phyloP scores from a whole-genome alignment of 148 eudicot species.

The Rhododendron henanense region DNA sequence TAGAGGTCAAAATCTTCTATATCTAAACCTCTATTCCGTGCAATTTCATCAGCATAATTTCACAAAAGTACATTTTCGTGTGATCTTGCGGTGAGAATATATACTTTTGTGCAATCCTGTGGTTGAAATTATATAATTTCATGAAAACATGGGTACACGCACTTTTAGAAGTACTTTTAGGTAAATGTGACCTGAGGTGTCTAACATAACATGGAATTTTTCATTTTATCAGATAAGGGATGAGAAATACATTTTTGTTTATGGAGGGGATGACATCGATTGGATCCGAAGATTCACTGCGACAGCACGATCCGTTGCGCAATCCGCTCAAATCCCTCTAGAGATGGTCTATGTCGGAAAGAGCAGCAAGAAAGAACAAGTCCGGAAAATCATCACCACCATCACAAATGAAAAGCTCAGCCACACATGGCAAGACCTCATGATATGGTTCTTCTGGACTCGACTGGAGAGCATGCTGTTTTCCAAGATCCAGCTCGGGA shows the following conservation, averaged over 20 bases:
- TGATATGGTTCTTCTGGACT: constrained; percentile 63
- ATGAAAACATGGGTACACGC: no score
- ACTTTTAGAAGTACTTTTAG: no score
- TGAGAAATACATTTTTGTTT: not conserved
- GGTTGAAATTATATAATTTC: no score
- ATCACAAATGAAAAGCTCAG: constrained; percentile 37
- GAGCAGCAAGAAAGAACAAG: constrained; percentile 16
- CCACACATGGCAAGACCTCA: constrained; percentile 44
- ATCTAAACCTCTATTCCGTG: no score
- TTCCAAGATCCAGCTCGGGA: constrained; percentile 50
- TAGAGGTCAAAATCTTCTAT: no score
- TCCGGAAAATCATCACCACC: constrained; percentile 21
- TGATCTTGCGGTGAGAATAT: no score
- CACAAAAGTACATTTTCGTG: no score
- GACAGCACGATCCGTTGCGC: constrained; percentile 15
- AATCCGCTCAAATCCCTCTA: constrained; percentile 15
- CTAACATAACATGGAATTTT: no score
- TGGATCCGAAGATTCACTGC: constrained; percentile 36
- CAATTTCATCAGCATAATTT: no score
- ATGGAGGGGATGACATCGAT: constrained; percentile 34
- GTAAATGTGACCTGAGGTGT: no score
- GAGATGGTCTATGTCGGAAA: constrained; percentile 59
- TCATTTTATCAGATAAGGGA: no score
- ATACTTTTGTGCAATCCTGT: no score
- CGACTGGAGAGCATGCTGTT: constrained; percentile 61